phyloP scores from a whole-genome alignment of 768 basidiomycete genomes.

The Collybia sordida region DNA sequence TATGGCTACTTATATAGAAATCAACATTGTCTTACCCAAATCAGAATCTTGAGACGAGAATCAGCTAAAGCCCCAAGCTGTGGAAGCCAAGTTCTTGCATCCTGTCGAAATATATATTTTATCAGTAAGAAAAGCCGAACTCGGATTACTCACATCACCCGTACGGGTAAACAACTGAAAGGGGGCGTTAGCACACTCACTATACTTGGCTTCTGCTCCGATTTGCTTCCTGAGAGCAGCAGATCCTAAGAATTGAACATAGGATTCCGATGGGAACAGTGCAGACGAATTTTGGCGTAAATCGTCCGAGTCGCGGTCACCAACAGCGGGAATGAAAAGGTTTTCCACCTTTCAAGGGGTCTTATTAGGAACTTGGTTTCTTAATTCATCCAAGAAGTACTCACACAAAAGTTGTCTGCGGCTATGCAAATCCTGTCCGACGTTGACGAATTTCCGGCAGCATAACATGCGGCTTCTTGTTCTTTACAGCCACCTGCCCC shows the following conservation, averaged over 20 bases:
- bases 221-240: constrained; percentile 43
- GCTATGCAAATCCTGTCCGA: constrained; percentile 50
- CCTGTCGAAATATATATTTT: constrained; percentile 25
- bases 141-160: constrained; percentile 47
- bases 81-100: constrained; percentile 54
- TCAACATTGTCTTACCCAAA: constrained; percentile 37
- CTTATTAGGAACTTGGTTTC: background rate
- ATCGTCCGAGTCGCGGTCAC: constrained; percentile 54
- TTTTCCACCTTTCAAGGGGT: constrained; percentile 35
- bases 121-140: background rate
- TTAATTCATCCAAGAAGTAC: constrained; percentile 8
- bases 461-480: constrained; percentile 56
- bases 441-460: constrained; percentile 42
- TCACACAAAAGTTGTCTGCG: constrained; percentile 59
- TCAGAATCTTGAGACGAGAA: constrained; percentile 38
- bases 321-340: constrained; percentile 50
- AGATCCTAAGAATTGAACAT: constrained; percentile 43
- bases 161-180: constrained; percentile 43
- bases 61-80: constrained; percentile 47
- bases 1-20: background rate
- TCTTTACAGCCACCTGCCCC: constrained; percentile 48
- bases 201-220: constrained; percentile 50
- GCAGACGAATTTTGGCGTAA: constrained; percentile 54
- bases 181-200: constrained; percentile 47
- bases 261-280: constrained; percentile 57